Percentiles rank a stretch among this genome's conserved stretches.
phyloP scores from a whole-genome alignment of 768 basidiomycete species.

The Hebeloma cylindrosporum region DNA sequence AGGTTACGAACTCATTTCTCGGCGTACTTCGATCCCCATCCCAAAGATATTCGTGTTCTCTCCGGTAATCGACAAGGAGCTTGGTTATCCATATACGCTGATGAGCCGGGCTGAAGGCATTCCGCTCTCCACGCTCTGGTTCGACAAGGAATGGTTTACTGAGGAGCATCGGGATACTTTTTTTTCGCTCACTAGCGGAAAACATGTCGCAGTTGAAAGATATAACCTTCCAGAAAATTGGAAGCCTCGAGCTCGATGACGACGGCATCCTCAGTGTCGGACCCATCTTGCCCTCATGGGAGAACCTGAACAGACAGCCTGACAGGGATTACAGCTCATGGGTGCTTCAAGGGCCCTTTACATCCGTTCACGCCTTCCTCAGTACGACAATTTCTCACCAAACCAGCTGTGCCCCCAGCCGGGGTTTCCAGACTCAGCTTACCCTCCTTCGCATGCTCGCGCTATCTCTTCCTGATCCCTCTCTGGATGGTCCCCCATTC shows the following conservation, averaged over 20 bases:
- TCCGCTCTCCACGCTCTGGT: background rate
- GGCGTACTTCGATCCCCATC: background rate
- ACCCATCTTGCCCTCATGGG: too few relatives aligned
- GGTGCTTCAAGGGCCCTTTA: too few relatives aligned
- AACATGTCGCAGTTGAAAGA: background rate
- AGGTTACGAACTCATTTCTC: background rate
- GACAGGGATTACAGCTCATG: too few relatives aligned
- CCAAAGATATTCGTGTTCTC: background rate
- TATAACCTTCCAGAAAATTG: background rate
- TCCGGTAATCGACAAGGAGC: background rate
- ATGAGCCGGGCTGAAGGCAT: background rate
- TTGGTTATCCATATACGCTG: background rate
- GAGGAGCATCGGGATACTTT: background rate
- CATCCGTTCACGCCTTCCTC: background rate
- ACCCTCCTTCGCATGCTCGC: background rate
- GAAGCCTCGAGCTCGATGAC: too few relatives aligned
- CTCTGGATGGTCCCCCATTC: conserved; percentile 26
- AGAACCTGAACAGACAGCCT: too few relatives aligned
- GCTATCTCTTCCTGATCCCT: conserved; percentile 14
- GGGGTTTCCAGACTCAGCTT: background rate
- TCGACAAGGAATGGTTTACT: background rate
- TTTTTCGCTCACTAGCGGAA: background rate
- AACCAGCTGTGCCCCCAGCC: background rate
- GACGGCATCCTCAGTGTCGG: too few relatives aligned
- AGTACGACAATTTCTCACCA: background rate